Percentiles rank a stretch among this genome's conserved stretches.
These are phyloP conservation scores for Paxillus involutus DNA, from an alignment of 768 basidiomycete genomes.

Conservation along the genomic window DNA sequence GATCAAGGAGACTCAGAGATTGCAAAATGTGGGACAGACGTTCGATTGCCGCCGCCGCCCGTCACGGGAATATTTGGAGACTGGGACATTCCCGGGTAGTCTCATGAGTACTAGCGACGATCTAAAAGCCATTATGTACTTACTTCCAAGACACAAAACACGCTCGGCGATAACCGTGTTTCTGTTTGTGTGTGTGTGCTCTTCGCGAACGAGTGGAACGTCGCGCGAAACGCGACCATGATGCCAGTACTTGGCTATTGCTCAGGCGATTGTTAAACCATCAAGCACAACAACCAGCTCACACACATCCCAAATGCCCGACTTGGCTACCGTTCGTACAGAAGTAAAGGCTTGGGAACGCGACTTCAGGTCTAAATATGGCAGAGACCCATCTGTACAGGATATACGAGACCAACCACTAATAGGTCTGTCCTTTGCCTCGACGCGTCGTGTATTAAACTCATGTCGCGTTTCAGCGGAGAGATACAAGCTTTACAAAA, in stretches of 20 bases:
- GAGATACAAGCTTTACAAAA: constrained; percentile 84
- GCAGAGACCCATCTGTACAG: constrained; percentile 60
- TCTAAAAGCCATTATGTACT: too few relatives aligned
- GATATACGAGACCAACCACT: constrained; percentile 64
- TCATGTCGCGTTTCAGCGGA: constrained; percentile 47
- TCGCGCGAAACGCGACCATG: background rate
- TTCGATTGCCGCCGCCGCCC: too few relatives aligned
- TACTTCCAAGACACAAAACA: too few relatives aligned
- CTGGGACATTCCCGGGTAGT: too few relatives aligned
- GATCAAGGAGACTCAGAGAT: background rate
- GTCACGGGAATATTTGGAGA: too few relatives aligned
- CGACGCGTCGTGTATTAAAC: constrained; percentile 5
- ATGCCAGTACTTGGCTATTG: too few relatives aligned
- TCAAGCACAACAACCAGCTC: background rate
- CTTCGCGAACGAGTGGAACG: too few relatives aligned
- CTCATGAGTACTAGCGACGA: too few relatives aligned
- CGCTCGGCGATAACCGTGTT: too few relatives aligned
- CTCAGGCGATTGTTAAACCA: too few relatives aligned
- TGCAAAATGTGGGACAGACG: too few relatives aligned
- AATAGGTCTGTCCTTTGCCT: constrained; percentile 52
- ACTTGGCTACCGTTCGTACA: constrained; percentile 44
- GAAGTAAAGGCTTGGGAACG: constrained; percentile 83
- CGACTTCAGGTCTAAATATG: constrained; percentile 55
- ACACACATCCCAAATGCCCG: constrained; percentile 10
- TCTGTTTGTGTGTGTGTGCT: background rate